These are phyloP conservation scores for Solanum piurae DNA, from an alignment of 257 asterid species.

Conservation along the genomic window DNA sequence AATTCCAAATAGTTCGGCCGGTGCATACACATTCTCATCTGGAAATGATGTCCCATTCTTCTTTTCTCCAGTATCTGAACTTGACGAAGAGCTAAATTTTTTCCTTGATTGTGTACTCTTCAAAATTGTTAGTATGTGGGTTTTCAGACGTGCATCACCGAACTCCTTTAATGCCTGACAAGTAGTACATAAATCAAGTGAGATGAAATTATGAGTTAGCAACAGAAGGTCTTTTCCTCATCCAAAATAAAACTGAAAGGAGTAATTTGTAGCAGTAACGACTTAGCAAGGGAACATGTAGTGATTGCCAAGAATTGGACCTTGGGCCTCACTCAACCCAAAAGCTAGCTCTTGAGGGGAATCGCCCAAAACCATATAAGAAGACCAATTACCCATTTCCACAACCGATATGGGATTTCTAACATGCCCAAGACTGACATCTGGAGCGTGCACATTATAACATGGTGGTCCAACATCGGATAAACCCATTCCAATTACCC, in stretches of 20 bases:
- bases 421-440: not conserved
- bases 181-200: constrained; percentile 13
- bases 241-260: constrained; percentile 1
- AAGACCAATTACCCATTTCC: not conserved
- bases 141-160: constrained; percentile 65
- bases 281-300: constrained; percentile 4
- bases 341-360: not conserved
- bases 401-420: not conserved
- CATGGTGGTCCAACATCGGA: not conserved
- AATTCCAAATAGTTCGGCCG: constrained; percentile 85
- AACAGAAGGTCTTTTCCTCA: not conserved
- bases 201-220: not conserved
- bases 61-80: constrained; percentile 35
- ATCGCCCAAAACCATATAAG: not conserved
- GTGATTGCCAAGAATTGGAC: not conserved
- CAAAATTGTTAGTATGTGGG: constrained; percentile 81
- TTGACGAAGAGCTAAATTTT: constrained; percentile 34
- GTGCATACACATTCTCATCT: constrained; percentile 45
- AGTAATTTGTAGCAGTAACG: not conserved
- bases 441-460: not conserved
- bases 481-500: not conserved
- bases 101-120: constrained; percentile 71
- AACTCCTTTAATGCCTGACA: constrained; percentile 84
- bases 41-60: constrained; percentile 28
- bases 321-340: not conserved